Evolutionary conservation across 352 stramenopile genomes (phyloP).

Genomic region (Globisporangium apiculatum): DNA sequence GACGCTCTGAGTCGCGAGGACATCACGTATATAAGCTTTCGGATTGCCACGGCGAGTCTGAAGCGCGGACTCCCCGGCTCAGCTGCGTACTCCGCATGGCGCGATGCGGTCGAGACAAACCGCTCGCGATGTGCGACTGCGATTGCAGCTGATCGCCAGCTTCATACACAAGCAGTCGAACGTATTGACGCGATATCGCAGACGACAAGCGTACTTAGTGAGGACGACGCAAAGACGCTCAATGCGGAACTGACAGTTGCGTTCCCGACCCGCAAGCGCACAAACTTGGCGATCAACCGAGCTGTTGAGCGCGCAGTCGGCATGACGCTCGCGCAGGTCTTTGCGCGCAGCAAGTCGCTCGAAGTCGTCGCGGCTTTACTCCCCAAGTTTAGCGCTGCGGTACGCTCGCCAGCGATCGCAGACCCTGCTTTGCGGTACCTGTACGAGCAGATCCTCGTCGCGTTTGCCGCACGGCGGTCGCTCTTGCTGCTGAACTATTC

Average conservation of each 20-base stretch:
- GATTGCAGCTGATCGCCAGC: not conserved
- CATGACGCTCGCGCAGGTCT: conserved; percentile 2
- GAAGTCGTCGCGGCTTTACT: conserved; percentile 7
- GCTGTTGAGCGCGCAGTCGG: not conserved
- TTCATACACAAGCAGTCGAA: not conserved
- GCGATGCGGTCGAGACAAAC: not conserved
- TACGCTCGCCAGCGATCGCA: not conserved
- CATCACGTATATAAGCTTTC: conserved; percentile 8
- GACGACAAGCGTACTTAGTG: not conserved
- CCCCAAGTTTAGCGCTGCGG: conserved; percentile 1
- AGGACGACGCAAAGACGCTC: not conserved
- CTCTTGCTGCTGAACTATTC: conserved; percentile 15
- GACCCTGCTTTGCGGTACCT: conserved; percentile 12
- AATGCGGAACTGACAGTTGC: not conserved
- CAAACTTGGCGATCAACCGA: not conserved
- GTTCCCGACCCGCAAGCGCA: not conserved
- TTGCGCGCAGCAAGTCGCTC: conserved; percentile 7
- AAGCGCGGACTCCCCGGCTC: conserved; percentile 11
- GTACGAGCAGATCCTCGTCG: conserved; percentile 15
- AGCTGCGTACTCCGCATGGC: conserved; percentile 1
- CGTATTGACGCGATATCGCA: not conserved
- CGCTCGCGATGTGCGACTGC: not conserved
- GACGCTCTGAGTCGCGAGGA: conserved; percentile 8
- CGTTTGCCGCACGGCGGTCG: conserved; percentile 12
- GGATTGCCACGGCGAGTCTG: conserved; percentile 3